Base-by-base conservation (phyloP, 179 eudicot species). In the Beta macrorhiza region DNA sequence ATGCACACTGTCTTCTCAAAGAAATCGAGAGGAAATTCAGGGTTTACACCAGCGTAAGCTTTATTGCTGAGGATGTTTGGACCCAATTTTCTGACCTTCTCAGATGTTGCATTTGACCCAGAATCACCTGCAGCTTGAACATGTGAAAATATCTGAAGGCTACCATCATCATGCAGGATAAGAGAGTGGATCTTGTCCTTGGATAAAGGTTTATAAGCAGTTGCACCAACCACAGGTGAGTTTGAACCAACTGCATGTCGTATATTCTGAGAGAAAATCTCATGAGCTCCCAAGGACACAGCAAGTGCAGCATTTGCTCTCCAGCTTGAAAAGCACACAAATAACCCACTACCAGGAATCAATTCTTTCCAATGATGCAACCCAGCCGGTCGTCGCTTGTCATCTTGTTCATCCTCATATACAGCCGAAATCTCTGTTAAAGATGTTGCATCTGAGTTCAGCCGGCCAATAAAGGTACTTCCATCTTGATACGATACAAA, bases 81-180 rank as follows among this genome's bases (percentile, higher is more conserved):
- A 72, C 97, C 97, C 81, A 97, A 79, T 83, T 89, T 97, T 87
- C 95, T 97, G 53, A 97, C 97, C 85, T 91, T 93, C 76, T 93
- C 98, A 1, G 92, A 84, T 74, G 89, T 85, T 56, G 87, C 86
- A 89, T 75, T 89, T 42, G 93, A 83, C 69, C 85, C 87, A 79
- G 87, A 86, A 87, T 95, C 97, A 74, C 82, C 87, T 76, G 94
- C 99, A 85, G 86, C 79, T 70, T 93, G 95, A 74, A 85, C 81
- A 84, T 88, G 97, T 5, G 98, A 91, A 88, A 92, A 95, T 81
- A 97, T 97, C 89, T 95, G 99, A 81, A 97, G 98, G 87, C 99
- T 97, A 63, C 99, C 99, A 89, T 97, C 99, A 85, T 97, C 99
- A 88, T 95, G 97, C 82, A 97, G 87, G 83, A 95, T 90, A 82